phyloP scores from a whole-genome alignment of 768 basidiomycete genomes.

The Hirschioporus abietinus region DNA sequence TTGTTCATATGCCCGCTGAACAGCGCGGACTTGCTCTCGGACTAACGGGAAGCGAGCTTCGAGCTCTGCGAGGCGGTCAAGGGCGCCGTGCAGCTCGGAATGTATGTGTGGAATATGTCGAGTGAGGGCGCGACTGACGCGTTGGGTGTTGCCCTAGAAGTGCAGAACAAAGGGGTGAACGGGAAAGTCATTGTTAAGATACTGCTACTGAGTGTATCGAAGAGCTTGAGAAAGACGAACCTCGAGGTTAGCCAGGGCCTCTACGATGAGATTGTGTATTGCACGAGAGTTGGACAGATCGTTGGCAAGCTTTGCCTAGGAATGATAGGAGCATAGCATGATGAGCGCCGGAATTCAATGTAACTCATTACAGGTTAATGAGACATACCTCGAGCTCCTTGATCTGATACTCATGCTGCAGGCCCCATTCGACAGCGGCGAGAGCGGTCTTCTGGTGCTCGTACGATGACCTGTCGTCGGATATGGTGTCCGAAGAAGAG shows the following conservation, averaged over 20 bases:
- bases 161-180: too few species aligned
- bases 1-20: slow-evolving; percentile 64
- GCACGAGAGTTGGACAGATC: slow-evolving; percentile 71
- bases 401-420: slow-evolving; percentile 50
- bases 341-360: neutral
- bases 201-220: neutral
- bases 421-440: slow-evolving; percentile 40
- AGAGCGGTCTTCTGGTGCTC: slow-evolving; percentile 27
- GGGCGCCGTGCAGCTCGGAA: slow-evolving; percentile 54
- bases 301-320: slow-evolving; percentile 59
- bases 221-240: slow-evolving; percentile 30
- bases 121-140: slow-evolving; percentile 52
- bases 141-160: slow-evolving; percentile 48
- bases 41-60: slow-evolving; percentile 55
- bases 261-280: slow-evolving; percentile 64
- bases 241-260: slow-evolving; percentile 55
- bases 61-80: slow-evolving; percentile 51
- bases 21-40: slow-evolving; percentile 54
- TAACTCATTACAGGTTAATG: neutral
- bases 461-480: neutral
- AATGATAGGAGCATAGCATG: neutral
- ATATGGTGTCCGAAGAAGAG: too few species aligned
- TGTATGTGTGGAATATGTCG: slow-evolving; percentile 60
- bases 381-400: slow-evolving; percentile 52
- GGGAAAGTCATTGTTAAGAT: slow-evolving; percentile 4